Conservation (phyloP, 179 eudicot species). For the Heliamphora ciliata region DNA sequence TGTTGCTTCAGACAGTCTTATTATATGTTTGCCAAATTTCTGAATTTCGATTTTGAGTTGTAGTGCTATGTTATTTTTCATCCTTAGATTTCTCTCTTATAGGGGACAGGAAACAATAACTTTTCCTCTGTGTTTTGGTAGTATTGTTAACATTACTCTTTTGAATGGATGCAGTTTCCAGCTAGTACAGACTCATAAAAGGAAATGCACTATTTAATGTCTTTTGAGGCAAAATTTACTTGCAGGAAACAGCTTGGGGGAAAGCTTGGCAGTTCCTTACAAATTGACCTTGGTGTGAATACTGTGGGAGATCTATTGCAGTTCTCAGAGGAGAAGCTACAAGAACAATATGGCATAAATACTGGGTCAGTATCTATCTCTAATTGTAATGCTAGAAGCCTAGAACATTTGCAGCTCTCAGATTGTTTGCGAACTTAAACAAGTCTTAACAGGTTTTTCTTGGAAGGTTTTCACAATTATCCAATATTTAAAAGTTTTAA, state of each 20-base stretch:
- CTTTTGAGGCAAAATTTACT: slow-evolving; percentile 12
- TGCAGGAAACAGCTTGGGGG: slow-evolving; percentile 97
- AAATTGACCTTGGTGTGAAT: slow-evolving; percentile 59
- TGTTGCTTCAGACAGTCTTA: slow-evolving; percentile 11
- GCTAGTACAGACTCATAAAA: neutral
- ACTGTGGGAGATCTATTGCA: slow-evolving; percentile 80
- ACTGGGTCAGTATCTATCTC: slow-evolving; percentile 51
- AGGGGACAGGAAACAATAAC: neutral
- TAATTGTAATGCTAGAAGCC: neutral
- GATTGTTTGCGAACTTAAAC: neutral
- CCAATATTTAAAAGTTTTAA: neutral
- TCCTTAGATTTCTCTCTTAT: neutral
- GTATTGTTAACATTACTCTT: neutral
- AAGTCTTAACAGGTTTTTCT: neutral
- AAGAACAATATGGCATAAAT: slow-evolving; percentile 72
- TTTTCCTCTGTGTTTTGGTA: neutral
- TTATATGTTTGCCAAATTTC: neutral
- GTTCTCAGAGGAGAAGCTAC: slow-evolving; percentile 79
- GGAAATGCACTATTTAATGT: neutral
- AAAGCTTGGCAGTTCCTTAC: slow-evolving; percentile 86
- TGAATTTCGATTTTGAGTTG: neutral
- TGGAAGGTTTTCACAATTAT: neutral
- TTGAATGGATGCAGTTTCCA: slow-evolving; percentile 4
- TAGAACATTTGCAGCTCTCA: neutral
- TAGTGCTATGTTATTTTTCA: neutral